Evolutionary conservation across 495 filamentous ascomycete species (phyloP), one percentile per base, ranked within the genome.

Genomic region (Jackrogersella minutella): DNA sequence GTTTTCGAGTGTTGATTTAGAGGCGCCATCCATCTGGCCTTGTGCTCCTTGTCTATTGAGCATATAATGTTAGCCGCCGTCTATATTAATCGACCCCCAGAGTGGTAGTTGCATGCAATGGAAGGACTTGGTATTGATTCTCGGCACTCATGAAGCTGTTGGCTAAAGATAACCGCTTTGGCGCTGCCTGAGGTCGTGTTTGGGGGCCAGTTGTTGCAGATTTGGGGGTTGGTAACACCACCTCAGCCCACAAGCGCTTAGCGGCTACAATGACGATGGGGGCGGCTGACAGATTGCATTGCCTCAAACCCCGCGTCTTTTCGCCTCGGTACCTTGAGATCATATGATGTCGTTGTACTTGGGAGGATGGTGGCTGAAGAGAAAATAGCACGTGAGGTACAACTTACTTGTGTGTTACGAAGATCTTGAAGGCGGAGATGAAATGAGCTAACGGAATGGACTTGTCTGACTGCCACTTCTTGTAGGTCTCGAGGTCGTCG

Each of bases 401-500:
- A 55, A 81, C 91, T 77, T 86, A 98, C 95, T 88, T 92, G 77
- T 96, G 91, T 33, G 93, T 95, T 1, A 90, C 81, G 64, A 97
- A 97, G 70, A 99, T 83, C 85, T 96, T 91, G 84, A 90, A 98
- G 9, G 90, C 85, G 53, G 88, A 91, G 22, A 97, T 83, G n/a
- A 99, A 92, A 65, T 97, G 85, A 1, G 89, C 83, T 17, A 98
- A 79, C 10, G 95, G 89, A 36, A 93, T 82, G 8, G 85, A 88
- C 70, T 87, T 87, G 81, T 99, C 93, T 13, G 78, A 79, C 79
- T 86, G 88, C 96, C 95, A 98, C 73, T 93, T 86, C 77, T 91
- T 80, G 60, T 93, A 84, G 37, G 84, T 82, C 19, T 90, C 76
- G 14, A 81, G 66, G 74, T 90, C 90, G 58, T 97, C 93, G 55